These are phyloP conservation scores for Phialocephala sp. DNA, from an alignment of 2,329 filamentous ascomycete genomes.

Conservation along the genomic window DNA sequence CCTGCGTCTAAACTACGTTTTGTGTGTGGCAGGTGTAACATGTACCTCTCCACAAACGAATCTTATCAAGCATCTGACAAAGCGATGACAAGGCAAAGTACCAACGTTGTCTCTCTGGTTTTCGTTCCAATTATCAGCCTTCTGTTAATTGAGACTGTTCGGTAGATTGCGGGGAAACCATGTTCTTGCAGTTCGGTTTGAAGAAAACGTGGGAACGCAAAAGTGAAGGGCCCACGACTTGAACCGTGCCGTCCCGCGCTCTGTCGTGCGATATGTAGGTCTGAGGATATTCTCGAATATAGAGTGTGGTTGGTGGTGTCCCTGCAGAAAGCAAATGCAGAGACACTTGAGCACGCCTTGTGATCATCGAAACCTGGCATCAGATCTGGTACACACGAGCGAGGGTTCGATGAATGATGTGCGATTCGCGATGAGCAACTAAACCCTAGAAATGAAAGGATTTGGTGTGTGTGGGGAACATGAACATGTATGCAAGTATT, in stretches of 20 bases:
- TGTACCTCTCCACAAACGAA: too few relatives aligned
- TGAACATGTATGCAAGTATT: not conserved
- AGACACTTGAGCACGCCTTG: not conserved
- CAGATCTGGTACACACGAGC: not conserved
- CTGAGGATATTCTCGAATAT: not conserved
- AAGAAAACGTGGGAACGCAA: not conserved
- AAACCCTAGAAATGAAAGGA: not conserved
- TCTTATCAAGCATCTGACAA: not conserved
- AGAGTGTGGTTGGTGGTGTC: constrained; percentile 6
- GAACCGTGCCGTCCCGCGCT: constrained; percentile 23
- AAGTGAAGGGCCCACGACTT: constrained; percentile 10
- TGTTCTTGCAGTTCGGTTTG: constrained; percentile 2
- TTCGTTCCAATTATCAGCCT: constrained; percentile 4
- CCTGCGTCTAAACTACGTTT: not conserved
- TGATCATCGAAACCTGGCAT: constrained; percentile 3
- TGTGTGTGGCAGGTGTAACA: not conserved
- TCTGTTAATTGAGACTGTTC: not conserved
- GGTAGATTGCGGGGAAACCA: constrained; percentile 8
- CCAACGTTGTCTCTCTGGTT: not conserved
- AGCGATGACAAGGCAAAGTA: not conserved
- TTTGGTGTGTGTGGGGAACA: constrained; percentile 4
- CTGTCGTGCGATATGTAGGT: constrained; percentile 5
- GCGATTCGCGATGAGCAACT: not conserved
- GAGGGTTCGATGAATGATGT: not conserved
- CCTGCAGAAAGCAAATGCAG: not conserved